Evolutionary conservation across 2,329 filamentous ascomycete genomes (phyloP).

Genomic region (Alternaria arborescens): DNA sequence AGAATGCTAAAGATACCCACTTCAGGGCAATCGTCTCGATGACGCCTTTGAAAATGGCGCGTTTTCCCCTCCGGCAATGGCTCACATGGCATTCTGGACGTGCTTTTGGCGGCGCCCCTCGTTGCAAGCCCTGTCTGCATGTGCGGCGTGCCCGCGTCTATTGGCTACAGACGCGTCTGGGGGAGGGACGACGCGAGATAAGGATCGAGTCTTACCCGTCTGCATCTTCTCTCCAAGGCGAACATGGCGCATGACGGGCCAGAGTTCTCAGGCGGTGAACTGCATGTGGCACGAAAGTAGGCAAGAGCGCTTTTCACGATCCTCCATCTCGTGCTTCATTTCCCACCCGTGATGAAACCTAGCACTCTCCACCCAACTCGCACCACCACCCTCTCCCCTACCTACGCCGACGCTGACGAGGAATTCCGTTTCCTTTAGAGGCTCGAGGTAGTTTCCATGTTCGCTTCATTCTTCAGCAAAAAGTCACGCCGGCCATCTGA

Average conservation of each 20-base stretch:
- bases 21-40: conserved; percentile 15
- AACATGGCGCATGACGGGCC: conserved; percentile 18
- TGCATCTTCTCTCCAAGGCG: conserved; percentile 15
- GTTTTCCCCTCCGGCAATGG: neutral
- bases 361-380: conserved; percentile 12
- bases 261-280: conserved; percentile 17
- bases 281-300: conserved; percentile 15
- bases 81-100: conserved; percentile 15
- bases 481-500: conserved; percentile 43
- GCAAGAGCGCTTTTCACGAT: conserved; percentile 21
- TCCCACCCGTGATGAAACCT: conserved; percentile 20
- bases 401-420: conserved; percentile 22
- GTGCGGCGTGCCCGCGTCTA: conserved; percentile 9
- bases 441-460: conserved; percentile 42
- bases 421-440: conserved; percentile 17
- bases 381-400: conserved; percentile 11
- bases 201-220: conserved; percentile 16
- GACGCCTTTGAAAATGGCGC: conserved; percentile 12
- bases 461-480: conserved; percentile 48
- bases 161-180: conserved; percentile 11
- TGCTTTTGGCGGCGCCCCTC: conserved; percentile 17
- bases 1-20: conserved; percentile 23
- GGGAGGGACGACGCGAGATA: conserved; percentile 12
- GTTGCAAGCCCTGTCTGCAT: conserved; percentile 15
- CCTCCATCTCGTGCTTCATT: conserved; percentile 17